phyloP scores from a whole-genome alignment of 208 protist genomes.

The Trypanosomatidae sp. region DNA sequence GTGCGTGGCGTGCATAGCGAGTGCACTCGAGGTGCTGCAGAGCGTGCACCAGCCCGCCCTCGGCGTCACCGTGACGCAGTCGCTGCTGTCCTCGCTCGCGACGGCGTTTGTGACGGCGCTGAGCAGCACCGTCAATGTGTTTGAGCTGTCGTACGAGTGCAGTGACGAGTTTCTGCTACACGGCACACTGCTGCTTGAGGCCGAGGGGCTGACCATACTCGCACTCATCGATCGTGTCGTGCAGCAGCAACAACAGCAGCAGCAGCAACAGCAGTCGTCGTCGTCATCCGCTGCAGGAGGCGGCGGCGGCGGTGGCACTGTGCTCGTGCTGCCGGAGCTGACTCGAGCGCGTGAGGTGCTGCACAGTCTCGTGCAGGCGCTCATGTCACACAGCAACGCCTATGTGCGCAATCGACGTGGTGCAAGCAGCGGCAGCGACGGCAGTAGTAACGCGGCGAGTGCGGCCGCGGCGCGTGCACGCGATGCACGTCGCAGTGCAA shows the following conservation, averaged over 20 bases:
- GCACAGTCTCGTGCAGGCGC: not conserved
- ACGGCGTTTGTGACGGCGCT: constrained; percentile 42
- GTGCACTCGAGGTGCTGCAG: constrained; percentile 54
- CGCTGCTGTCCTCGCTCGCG: constrained; percentile 56
- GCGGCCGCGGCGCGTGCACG: constrained; percentile 9
- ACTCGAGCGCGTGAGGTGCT: constrained; percentile 5
- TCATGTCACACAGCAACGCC: too few species aligned
- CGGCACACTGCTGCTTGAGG: constrained; percentile 60
- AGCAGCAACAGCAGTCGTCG: too few species aligned
- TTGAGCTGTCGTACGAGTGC: constrained; percentile 72
- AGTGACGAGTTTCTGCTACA: constrained; percentile 52
- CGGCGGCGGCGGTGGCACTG: too few species aligned
- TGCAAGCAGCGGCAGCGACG: constrained; percentile 8
- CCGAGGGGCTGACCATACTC: constrained; percentile 52
- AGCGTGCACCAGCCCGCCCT: constrained; percentile 60
- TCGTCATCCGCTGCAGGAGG: too few species aligned
- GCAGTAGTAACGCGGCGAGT: constrained; percentile 15
- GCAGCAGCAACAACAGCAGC: constrained; percentile 6
- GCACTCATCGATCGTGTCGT: constrained; percentile 35
- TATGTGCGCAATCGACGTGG: not conserved
- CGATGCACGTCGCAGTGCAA: constrained; percentile 25
- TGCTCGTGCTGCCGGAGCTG: constrained; percentile 28
- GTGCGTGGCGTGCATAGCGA: constrained; percentile 51
- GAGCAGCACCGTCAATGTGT: constrained; percentile 48
- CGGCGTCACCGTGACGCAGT: constrained; percentile 53